phyloP scores from a whole-genome alignment of 805 yeast species.

The Priceomyces castillae region DNA sequence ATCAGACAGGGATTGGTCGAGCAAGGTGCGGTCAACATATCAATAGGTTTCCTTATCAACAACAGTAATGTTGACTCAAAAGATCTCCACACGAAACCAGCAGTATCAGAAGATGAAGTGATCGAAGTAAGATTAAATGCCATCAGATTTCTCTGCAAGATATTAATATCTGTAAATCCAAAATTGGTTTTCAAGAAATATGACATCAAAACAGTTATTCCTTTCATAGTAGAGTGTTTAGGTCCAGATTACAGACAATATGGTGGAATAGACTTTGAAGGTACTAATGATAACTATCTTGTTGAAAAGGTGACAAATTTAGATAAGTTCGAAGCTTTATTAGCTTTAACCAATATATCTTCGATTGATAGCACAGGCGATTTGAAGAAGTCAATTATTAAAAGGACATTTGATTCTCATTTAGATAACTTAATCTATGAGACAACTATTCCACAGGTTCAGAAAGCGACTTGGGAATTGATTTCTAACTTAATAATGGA shows the following conservation, averaged over 20 bases:
- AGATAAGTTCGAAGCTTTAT: conserved; percentile 53
- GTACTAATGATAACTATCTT: conserved; percentile 15
- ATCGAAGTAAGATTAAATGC: conserved; percentile 30
- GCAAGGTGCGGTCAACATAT: conserved; percentile 44
- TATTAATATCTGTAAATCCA: conserved; percentile 46
- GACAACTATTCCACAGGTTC: conserved; percentile 41
- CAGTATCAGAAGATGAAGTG: conserved; percentile 9
- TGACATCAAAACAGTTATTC: conserved; percentile 41
- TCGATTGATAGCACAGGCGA: conserved; percentile 42
- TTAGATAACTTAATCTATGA: conserved; percentile 42
- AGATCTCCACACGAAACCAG: conserved; percentile 19
- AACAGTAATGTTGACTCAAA: conserved; percentile 22
- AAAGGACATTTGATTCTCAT: conserved; percentile 47
- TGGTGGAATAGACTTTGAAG: conserved; percentile 8
- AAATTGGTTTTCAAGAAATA: conserved; percentile 36
- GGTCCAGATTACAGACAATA: conserved; percentile 31
- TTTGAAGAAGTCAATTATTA: conserved; percentile 34
- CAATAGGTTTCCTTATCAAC: conserved; percentile 38
- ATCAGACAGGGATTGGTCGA: conserved; percentile 38
- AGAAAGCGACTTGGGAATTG: conserved; percentile 61
- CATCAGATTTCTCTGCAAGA: conserved; percentile 42
- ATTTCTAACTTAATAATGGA: conserved; percentile 54
- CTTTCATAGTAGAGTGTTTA: conserved; percentile 48
- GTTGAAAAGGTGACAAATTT: conserved; percentile 31
- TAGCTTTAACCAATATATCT: conserved; percentile 68